Conservation (phyloP, 345 rosid species). For the Eucalyptus albens region DNA sequence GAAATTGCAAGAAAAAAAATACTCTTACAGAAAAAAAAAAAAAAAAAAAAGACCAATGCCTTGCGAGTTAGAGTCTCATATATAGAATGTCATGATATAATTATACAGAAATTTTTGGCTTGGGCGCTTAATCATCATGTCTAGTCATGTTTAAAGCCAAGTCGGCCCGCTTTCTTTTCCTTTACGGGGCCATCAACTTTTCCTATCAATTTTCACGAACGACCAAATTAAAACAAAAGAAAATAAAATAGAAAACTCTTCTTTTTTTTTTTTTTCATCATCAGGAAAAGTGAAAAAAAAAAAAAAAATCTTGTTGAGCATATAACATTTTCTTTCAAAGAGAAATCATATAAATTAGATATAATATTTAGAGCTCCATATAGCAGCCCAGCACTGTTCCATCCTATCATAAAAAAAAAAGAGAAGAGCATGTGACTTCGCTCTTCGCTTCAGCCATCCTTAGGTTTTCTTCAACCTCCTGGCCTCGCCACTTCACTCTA, state of each 20-base stretch:
- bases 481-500: not conserved
- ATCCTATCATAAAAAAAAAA: not conserved
- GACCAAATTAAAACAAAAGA: not conserved
- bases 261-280: not conserved
- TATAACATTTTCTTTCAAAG: not conserved
- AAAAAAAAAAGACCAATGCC: not conserved
- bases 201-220: not conserved
- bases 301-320: not conserved
- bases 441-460: not conserved
- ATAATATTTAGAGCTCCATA: not conserved
- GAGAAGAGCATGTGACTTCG: not conserved
- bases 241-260: not conserved
- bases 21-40: not conserved
- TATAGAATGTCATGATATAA: no score
- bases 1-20: not conserved
- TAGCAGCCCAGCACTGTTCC: not conserved
- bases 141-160: not conserved
- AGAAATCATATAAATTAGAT: not conserved
- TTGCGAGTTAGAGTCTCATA: not conserved
- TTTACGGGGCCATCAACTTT: not conserved
- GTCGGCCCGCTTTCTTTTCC: not conserved
- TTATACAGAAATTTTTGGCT: not conserved
- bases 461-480: not conserved
- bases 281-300: not conserved
- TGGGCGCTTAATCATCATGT: not conserved